Evolutionary conservation across 805 yeast species (phyloP), one percentile per base, ranked within the genome.

Genomic region (Sugiyamaella chiloensis): DNA sequence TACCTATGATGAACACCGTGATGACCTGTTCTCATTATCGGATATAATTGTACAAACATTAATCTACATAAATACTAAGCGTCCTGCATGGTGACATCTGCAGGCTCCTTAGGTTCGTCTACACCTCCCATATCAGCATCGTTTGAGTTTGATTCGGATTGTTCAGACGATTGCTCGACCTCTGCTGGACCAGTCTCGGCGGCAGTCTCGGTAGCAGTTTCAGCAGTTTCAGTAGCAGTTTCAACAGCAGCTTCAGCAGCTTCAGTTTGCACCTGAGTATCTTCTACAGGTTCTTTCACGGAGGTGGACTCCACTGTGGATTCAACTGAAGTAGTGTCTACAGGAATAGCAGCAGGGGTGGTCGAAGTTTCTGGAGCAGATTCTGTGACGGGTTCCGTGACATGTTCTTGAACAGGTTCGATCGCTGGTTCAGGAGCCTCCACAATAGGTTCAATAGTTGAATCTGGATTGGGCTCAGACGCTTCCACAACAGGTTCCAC

Each of bases 21-120:
- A n/a, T n/a, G n/a, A n/a, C n/a, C n/a, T n/a, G n/a, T n/a, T n/a
- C n/a, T n/a, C n/a, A n/a, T n/a, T n/a, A n/a, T n/a, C n/a, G n/a
- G n/a, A n/a, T n/a, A n/a, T n/a, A n/a, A n/a, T n/a, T n/a, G n/a
- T n/a, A n/a, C n/a, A n/a, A n/a, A n/a, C n/a, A n/a, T n/a, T n/a
- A n/a, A n/a, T n/a, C 8, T 8, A 16, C 24, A 14, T 36, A 20
- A 19, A 35, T 14, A 9, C 24, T 16, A 20, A n/a, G 44, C 42
- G 24, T 47, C 51, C 19, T 42, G 27, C 47, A 41, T 44, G 24
- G 51, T 34, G 21, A 40, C 46, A 37, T 44, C 54, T 2, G 21
- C 44, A 23, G 20, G 36, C 14, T 37, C 40, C 12, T 14, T 12
- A 5, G 40, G 40, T 5, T 35, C 40, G 21, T 35, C 23, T 16